Evolutionary conservation across 768 basidiomycete genomes (phyloP), one percentile per base, ranked within the genome.

Genomic region (Termitomyces sp.): DNA sequence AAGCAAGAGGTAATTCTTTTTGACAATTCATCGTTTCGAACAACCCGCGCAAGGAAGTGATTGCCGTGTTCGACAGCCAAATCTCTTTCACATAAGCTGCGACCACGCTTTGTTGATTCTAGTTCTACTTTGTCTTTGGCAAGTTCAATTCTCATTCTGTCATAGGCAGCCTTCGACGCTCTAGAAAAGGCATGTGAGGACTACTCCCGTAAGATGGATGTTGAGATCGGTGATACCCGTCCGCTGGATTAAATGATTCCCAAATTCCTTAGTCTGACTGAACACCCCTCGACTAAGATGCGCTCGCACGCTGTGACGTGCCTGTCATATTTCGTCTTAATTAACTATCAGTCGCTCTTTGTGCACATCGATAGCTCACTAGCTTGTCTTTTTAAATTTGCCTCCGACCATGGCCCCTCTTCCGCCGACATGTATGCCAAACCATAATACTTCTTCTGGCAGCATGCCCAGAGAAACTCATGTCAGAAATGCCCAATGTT

Each of bases 181-280:
- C 83, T 98, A 40, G 91, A 93, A 74, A 97, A 97, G 73, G 91
- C 96, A 56, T 96, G 94, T 74, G 94, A 98, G 74, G 97, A 99
- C 72, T 96, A 93, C 65, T 95, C 97, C 17, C 86, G 92, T 65
- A 95, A 96, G 79, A 84, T 98, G 77, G 94, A 97, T 74, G 84
- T 98, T 64, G 91, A 96, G 64, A 92, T 98, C 70, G 88, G 88
- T 68, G 96, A 96, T 56, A 86, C 88, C n/a, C 84, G 94, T 54
- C 94, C 96, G 0, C 86, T 99, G 66, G 94, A 98, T 75, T 94
- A 86, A 73, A 94, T 99, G 88, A 90, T 98, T 67, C 95, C 95
- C 59, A 94, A 96, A 74, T 96, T 98, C 78, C 85, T 99, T 66
- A 71, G 84, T 65, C 86, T 95, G 69, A 88, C 94, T 56, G 91